Base-by-base conservation (phyloP, 2,329 filamentous ascomycete genomes). In the Aureobasidium sp. region DNA sequence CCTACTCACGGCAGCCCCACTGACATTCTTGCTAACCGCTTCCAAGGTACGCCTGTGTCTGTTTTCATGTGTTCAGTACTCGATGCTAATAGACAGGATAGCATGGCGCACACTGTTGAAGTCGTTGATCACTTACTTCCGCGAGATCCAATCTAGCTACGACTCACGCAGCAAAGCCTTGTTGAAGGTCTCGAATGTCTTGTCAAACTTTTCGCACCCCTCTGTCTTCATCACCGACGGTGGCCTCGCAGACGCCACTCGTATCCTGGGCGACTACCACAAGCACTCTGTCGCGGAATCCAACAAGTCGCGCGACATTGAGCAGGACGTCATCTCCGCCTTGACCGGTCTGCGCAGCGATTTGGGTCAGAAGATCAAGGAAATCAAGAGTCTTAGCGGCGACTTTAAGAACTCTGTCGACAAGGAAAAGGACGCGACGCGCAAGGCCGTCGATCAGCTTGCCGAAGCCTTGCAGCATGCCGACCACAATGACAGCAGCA, bases 391-490 rank as follows among this genome's bases (percentile, higher is more conserved):
- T 60, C 75, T 98, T 14, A 87, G 89, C 5, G 87, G 90, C 14
- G 93, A 98, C 68, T 98, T 98, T 72, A 95, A 95, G 72, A 98
- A 95, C 66, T 87, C 85, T 0, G 90, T 98, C 8, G 89, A 95
- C 22, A 95, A 91, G 72, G 93, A 97, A 70, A 91, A 95, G 74
- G 90, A 96, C 17, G 74, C 69, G 16, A 96, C 93, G 0, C 79
- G 84, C 57, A 88, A 83, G 66, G 85, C 85, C 14, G 88, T 97
- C 22, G 83, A 84, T 50, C 77, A 82, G 27, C 75, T 96, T n/a
- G 85, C 93, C 59, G 90, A 96, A 56, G 80, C 85, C 1, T 71
- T 98, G 27, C 85, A 86, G 14, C 80, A 88, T 61, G 84, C 84
- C 37, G 90, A 96, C 64, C 74, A 86, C 14, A 61, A 63, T 22